Evolutionary conservation across 768 basidiomycete genomes (phyloP), one percentile per base, ranked within the genome.

Genomic region (Pleurotus salmoneostramineus): DNA sequence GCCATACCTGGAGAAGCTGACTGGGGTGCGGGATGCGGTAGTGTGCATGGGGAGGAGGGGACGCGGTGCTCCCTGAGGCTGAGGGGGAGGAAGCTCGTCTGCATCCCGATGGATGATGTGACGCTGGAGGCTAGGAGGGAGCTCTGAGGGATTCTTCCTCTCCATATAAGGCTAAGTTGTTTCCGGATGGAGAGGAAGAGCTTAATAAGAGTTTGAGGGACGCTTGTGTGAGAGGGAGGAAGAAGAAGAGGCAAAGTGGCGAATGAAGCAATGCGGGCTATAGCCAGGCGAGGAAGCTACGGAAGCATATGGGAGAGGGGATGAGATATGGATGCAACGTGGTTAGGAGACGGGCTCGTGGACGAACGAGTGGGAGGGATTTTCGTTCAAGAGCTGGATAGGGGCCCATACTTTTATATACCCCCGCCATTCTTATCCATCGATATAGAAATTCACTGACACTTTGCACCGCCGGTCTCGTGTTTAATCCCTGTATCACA

Each of bases 311-410:
- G 52, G 52, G 21, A 40, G 52, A 36, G 43, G 43, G 43, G 52
- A 55, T 36, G 52, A 36, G 43, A 33, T 42, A 17, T 43, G 8
- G 10, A 17, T 40, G 52, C 52, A 55, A 55, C 52, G 52, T 55
- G 52, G 52, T 40, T 43, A 42, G 52, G 52, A 55, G 52, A 55
- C 31, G 43, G 52, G 52, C 52, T 55, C 52, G 52, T 55, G 52
- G 37, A 55, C n/a, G 52, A 55, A 27, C 52, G 43, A 55, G 52
- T 33, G 52, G 52, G 43, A 55, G 52, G 32, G 52, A 55, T 55
- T 55, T 55, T 43, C 40, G 52, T 33, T 55, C 10, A 31, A 7
- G 52, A 6, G 44, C 8, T 17, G 35, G 40, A 55, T 55, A 55
- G 52, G 52, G 40, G 52, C 40, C 6, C 21, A 27, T 27, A 27